Base-by-base conservation (phyloP, 2,329 filamentous ascomycete species). In the Teratosphaeria destructans region DNA sequence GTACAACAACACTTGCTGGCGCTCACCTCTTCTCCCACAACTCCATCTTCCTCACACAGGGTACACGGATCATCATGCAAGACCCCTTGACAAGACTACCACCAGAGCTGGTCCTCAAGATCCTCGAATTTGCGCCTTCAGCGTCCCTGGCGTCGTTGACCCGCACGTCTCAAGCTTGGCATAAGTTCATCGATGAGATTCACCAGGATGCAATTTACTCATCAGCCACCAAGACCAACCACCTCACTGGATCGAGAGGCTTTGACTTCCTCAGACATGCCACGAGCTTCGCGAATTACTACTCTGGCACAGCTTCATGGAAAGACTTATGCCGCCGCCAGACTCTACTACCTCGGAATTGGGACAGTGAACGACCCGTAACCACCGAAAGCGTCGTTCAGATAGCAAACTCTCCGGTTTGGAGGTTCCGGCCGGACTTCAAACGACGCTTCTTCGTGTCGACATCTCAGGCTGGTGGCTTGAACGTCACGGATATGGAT, bases 401-500 rank as follows among this genome's bases (percentile, higher is more conserved):
- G 55, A 67, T 77, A 29, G 73, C 73, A 53, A 72, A 72, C 53
- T 68, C 74, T 57, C 73, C 74, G 0, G 69, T 79, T 37, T 79
- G 77, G 77, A 72, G 77, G 1, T 79, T 79, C 63, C 71, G 73
- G 3, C 71, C 76, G 1, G 77, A 79, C 61, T 78, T 79, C 64
- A 74, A 77, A 62, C 74, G 77, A 35, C 73, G 77, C 0, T 73
- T 78, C 60, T 72, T 79, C 52, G 60, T 79, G 7, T 78, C 76
- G 3, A 79, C 76, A 0, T 76, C 74, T 3, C 75, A 78, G 52
- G 67, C 67, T 14, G 77, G 77, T n/a, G 77, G 77, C 0, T 59
- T 79, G 43, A 72, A 74, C 57, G 76, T 79, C 49, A 77, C 74
- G 5, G 75, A 77, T 62, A 78, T 79, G 74, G 77, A 79, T 54